Evolutionary conservation across 2,329 filamentous ascomycete genomes (phyloP), one percentile per base, ranked within the genome.

Genomic region (Aspergillus sojae): DNA sequence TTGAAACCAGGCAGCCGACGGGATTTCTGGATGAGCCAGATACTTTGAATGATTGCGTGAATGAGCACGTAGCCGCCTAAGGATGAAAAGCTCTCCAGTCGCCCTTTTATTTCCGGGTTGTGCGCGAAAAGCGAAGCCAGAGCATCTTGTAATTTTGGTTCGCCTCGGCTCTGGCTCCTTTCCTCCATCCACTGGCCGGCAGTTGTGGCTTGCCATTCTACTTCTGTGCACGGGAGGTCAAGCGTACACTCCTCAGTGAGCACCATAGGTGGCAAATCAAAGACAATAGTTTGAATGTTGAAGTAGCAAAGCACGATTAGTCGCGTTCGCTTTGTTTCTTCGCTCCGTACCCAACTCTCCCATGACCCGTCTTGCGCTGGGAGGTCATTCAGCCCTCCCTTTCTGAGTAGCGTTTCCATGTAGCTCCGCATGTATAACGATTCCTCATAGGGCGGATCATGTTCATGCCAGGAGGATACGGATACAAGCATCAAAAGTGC

Each of bases 271-370:
- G 74, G 71, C 2, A 76, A 60, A 41, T 77, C 74, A 16, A 76
- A 77, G 2, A 76, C 73, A n/a, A 76, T 75, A 4, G 74, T 77
- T 34, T 74, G 74, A 16, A 77, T 74, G n/a, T 74, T 75, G 32
- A 75, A 71, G 61, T 72, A 81, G 67, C 65, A 78, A 46, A 74
- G 73, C 0, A 74, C 71, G n/a, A 76, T 75, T 6, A 77, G 58
- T 28, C 71, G 75, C 11, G 73, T 75, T 10, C 74, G 68, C 55
- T 77, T 77, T 4, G 73, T 69, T 28, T 65, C 65, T 61, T 77
- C 74, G 9, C 64, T 68, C 7, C 68, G 71, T 16, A 75, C 70
- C 74, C 74, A 77, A 58, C 73, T 73, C n/a, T 67, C 61, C 74
- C 74, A 77, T 6, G 73, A 68, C 4, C 74, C 74, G 48, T 76